These are phyloP conservation scores for Pseudonectria foliicola DNA, from an alignment of 2,329 filamentous ascomycete genomes.

Conservation along the genomic window DNA sequence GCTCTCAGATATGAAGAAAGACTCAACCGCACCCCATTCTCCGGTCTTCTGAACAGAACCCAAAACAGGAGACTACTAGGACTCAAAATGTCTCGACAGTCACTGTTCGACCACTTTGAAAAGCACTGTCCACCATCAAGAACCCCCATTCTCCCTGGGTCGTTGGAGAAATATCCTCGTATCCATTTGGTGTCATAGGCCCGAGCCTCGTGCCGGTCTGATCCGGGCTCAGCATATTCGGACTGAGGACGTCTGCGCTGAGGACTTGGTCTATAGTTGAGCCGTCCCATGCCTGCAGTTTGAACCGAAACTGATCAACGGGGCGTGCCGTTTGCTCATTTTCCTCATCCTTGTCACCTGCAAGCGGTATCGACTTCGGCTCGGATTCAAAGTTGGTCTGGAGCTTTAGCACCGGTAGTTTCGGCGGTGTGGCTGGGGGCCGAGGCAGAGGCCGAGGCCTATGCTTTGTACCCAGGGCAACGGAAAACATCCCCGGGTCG, in stretches of 20 bases:
- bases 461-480: conserved; percentile 19
- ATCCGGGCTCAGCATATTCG: conserved; percentile 15
- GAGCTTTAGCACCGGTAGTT: conserved; percentile 30
- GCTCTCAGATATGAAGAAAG: no score
- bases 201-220: conserved; percentile 27
- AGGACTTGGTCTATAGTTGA: conserved; percentile 40
- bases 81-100: conserved; percentile 34
- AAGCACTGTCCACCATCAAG: conserved; percentile 44
- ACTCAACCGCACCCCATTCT: no score
- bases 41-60: not conserved
- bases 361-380: conserved; percentile 7
- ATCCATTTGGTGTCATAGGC: conserved; percentile 50
- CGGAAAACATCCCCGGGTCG: conserved; percentile 11
- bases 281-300: conserved; percentile 23
- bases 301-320: conserved; percentile 21
- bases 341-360: conserved; percentile 26
- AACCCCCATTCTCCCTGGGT: conserved; percentile 58
- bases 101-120: conserved; percentile 37
- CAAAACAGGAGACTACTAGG: not conserved
- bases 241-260: conserved; percentile 16
- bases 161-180: conserved; percentile 56
- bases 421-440: conserved; percentile 19
- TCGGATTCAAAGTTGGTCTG: conserved; percentile 34
- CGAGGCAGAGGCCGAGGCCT: not conserved
- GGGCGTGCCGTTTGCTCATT: conserved; percentile 33